A percentile compares a stretch with the other conserved stretches of the same genome.
Evolutionary conservation across 345 rosid genomes (phyloP).

Genomic region (Brassica carinata): DNA sequence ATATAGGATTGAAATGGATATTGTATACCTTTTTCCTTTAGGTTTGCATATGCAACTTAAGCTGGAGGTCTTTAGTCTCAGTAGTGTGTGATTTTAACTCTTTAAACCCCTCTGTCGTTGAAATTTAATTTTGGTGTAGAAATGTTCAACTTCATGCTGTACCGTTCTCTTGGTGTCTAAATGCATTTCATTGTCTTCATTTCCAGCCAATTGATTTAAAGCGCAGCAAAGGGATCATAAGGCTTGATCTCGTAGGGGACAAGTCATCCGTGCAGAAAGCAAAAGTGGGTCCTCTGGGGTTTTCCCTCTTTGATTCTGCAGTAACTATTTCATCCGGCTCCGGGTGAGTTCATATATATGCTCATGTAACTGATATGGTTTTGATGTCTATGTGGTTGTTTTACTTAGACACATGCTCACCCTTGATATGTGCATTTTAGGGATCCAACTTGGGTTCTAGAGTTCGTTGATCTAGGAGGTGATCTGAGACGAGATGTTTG

Average conservation of each 20-base stretch:
- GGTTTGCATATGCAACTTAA: conserved; percentile 5
- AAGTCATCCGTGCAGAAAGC: conserved; percentile 67
- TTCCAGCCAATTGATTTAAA: conserved; percentile 65
- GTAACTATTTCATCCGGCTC: conserved; percentile 70
- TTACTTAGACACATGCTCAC: conserved; percentile 4
- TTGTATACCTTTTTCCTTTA: not conserved
- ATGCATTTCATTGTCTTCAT: conserved; percentile 19
- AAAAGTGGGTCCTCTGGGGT: conserved; percentile 93
- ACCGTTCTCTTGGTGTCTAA: conserved; percentile 4
- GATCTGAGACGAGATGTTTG: conserved; percentile 93
- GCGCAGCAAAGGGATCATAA: conserved; percentile 56
- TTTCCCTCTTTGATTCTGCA: conserved; percentile 82
- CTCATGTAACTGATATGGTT: conserved; percentile 19
- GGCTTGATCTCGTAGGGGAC: conserved; percentile 69
- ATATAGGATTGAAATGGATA: not conserved
- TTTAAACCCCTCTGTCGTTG: not conserved
- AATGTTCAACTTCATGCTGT: not conserved
- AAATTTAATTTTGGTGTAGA: not conserved
- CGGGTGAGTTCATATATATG: conserved; percentile 53
- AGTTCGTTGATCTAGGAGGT: conserved; percentile 96
- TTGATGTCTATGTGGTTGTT: conserved; percentile 9
- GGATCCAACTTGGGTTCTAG: conserved; percentile 77
- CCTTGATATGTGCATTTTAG: conserved; percentile 47
- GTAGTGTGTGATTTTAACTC: not conserved
- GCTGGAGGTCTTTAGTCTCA: conserved; percentile 7